Evolutionary conservation across 176 grass and related monocot species (phyloP).

Genomic region (Musa beccarii): DNA sequence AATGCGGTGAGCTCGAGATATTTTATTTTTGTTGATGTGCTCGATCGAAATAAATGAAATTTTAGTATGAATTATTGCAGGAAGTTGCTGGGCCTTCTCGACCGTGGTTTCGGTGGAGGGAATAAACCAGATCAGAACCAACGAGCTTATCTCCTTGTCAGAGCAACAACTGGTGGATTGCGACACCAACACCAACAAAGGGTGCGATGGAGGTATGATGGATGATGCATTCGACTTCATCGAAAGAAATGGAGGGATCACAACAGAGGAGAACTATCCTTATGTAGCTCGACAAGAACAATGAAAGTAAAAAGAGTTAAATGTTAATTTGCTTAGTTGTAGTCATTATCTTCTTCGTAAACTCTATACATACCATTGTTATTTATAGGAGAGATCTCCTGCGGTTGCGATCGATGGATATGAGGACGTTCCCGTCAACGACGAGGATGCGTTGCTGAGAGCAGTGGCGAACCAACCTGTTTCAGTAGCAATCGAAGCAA

Average conservation of each 20-base stretch:
- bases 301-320: conserved; percentile 7
- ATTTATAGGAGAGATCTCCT: conserved; percentile 34
- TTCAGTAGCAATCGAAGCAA: conserved; percentile 53
- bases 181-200: conserved; percentile 31
- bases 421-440: conserved; percentile 43
- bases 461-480: conserved; percentile 58
- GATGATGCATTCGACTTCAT: conserved; percentile 71
- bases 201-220: conserved; percentile 76
- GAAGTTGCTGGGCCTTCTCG: conserved; percentile 88
- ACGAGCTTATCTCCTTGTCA: conserved; percentile 45
- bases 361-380: too few species aligned
- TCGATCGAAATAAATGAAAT: not conserved
- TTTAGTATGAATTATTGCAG: conserved; percentile 13
- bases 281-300: conserved; percentile 34
- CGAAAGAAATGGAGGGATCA: conserved; percentile 52
- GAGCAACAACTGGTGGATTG: conserved; percentile 85
- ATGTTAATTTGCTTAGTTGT: too few species aligned
- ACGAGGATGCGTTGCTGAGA: conserved; percentile 43
- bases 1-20: conserved; percentile 41
- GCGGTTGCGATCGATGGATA: conserved; percentile 55
- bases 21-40: too few species aligned
- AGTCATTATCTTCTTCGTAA: too few species aligned
- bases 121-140: conserved; percentile 70
- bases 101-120: conserved; percentile 59
- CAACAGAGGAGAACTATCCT: conserved; percentile 51